Conservation (phyloP, 177 flowering plant genomes). For the Telopea speciosissima region DNA sequence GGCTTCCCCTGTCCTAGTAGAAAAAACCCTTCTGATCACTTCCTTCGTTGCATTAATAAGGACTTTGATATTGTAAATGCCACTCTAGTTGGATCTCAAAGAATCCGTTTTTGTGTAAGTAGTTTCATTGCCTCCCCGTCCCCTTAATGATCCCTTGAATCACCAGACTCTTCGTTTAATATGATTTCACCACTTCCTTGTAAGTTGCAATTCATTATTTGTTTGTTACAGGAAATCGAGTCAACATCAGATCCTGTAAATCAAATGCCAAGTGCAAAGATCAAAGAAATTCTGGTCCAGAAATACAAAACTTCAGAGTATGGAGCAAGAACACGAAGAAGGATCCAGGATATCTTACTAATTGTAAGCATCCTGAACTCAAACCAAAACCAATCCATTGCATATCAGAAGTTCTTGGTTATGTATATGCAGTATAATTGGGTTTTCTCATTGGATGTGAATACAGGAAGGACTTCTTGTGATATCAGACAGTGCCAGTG, state of each 20-base stretch:
- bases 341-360: slow-evolving; percentile 35
- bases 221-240: slow-evolving; percentile 32
- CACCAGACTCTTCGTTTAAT: too few relatives aligned
- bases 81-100: slow-evolving; percentile 44
- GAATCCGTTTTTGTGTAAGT: slow-evolving; percentile 23
- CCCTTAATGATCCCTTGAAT: too few relatives aligned
- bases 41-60: slow-evolving; percentile 66
- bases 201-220: background rate
- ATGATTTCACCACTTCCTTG: background rate
- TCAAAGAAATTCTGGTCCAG: slow-evolving; percentile 52
- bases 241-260: slow-evolving; percentile 43
- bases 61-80: slow-evolving; percentile 64
- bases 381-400: background rate
- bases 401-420: background rate
- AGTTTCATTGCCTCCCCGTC: too few relatives aligned
- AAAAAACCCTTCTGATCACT: slow-evolving; percentile 78
- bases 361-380: slow-evolving; percentile 30
- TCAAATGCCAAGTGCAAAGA: slow-evolving; percentile 49
- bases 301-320: slow-evolving; percentile 51
- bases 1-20: slow-evolving; percentile 73
- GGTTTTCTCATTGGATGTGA: background rate
- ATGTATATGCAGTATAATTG: background rate
- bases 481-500: slow-evolving; percentile 30
- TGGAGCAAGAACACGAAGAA: slow-evolving; percentile 27
- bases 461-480: slow-evolving; percentile 36